Evolutionary conservation across 495 filamentous ascomycete genomes (phyloP).

Genomic region (Monascus purpureus): DNA sequence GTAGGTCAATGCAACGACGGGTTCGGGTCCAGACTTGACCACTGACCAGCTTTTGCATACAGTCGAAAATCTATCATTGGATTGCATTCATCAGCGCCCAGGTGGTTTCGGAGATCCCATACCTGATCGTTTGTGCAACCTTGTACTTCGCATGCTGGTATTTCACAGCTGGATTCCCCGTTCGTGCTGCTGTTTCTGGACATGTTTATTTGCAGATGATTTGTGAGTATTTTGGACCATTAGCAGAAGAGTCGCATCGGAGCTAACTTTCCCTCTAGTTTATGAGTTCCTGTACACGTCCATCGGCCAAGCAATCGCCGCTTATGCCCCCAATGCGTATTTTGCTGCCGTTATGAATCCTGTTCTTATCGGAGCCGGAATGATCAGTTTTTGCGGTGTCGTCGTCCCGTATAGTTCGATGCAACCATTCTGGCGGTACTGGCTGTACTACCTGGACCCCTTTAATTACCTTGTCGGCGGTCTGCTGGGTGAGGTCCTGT

Average conservation of each 20-base stretch:
- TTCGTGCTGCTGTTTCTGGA: slow-evolving; percentile 25
- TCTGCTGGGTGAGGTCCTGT: slow-evolving; percentile 27
- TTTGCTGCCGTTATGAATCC: slow-evolving; percentile 41
- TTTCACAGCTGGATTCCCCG: slow-evolving; percentile 40
- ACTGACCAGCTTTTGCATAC: no score
- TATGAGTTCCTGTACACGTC: slow-evolving; percentile 34
- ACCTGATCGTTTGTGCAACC: slow-evolving; percentile 39
- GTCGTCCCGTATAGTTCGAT: slow-evolving; percentile 38
- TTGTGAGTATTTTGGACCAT: slow-evolving; percentile 27
- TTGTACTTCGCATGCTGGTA: slow-evolving; percentile 48
- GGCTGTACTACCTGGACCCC: slow-evolving; percentile 43
- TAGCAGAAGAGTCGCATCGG: no score
- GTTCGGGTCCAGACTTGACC: no score
- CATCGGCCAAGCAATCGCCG: slow-evolving; percentile 33
- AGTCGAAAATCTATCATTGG: slow-evolving; percentile 43
- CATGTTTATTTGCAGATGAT: slow-evolving; percentile 34
- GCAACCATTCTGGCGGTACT: slow-evolving; percentile 44
- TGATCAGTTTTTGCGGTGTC: slow-evolving; percentile 43
- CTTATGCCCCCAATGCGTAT: slow-evolving; percentile 40
- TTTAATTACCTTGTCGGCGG: slow-evolving; percentile 41
- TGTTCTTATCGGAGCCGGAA: slow-evolving; percentile 32
- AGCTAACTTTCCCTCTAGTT: no score
- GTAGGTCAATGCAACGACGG: no score
- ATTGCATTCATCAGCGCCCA: slow-evolving; percentile 29
- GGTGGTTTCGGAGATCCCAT: slow-evolving; percentile 46